These are phyloP conservation scores for Kodamaea lidongshanica DNA, from an alignment of 805 yeast species.

Conservation along the genomic window DNA sequence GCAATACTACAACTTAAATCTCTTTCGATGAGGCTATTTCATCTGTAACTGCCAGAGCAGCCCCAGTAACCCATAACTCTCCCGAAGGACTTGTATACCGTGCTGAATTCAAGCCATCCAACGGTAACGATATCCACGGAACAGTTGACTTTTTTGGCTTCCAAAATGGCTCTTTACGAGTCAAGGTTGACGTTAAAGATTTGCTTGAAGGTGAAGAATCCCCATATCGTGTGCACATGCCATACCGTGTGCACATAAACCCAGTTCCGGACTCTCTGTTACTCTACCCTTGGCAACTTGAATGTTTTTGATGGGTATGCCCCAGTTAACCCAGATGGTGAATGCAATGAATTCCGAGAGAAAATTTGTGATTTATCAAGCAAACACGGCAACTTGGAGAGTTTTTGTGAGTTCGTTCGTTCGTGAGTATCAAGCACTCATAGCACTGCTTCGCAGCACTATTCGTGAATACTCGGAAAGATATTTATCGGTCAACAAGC, in stretches of 20 bases:
- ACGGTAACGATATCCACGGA: conserved; percentile 19
- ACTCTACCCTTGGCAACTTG: conserved; percentile 30
- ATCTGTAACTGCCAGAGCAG: conserved; percentile 9
- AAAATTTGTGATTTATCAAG: conserved; percentile 38
- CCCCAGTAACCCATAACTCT: conserved; percentile 24
- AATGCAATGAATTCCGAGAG: conserved; percentile 11
- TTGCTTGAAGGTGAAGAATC: conserved; percentile 30
- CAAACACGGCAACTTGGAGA: conserved; percentile 36
- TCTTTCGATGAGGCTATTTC: conserved; percentile 1
- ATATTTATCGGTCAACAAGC: no score
- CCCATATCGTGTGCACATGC: no score
- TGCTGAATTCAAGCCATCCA: conserved; percentile 22
- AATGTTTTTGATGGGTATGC: conserved; percentile 32
- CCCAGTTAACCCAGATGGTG: conserved; percentile 14
- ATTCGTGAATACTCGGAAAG: no score
- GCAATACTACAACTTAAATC: conserved; percentile 2
- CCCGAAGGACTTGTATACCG: conserved; percentile 19
- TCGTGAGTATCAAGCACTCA: no score
- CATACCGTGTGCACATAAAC: conserved; percentile 32
- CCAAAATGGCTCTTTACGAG: conserved; percentile 26
- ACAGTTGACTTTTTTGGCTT: conserved; percentile 22
- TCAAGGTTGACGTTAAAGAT: conserved; percentile 23
- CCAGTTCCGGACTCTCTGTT: conserved; percentile 22
- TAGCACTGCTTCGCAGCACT: no score
- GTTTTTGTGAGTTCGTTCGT: no score